Conservation (phyloP, 2,329 filamentous ascomycete genomes). For the Fusarium nanum region DNA sequence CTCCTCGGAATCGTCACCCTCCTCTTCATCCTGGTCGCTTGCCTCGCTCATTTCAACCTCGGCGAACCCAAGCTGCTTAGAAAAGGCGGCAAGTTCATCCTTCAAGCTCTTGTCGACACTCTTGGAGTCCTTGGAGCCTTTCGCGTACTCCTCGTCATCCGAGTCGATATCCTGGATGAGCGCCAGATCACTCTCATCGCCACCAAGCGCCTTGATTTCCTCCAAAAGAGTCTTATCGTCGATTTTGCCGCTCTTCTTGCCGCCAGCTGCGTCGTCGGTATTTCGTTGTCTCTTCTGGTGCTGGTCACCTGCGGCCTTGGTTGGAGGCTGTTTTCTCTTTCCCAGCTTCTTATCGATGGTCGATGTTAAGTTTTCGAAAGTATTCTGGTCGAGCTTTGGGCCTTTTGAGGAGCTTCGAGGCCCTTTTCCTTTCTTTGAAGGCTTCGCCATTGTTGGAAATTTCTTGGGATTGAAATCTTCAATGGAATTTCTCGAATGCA, state of each 20-base stretch:
- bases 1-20: conserved; percentile 51
- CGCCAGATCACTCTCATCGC: conserved; percentile 72
- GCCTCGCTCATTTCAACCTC: conserved; percentile 51
- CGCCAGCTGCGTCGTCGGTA: conserved; percentile 37
- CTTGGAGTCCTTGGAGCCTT: conserved; percentile 47
- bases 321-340: conserved; percentile 59
- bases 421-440: conserved; percentile 53
- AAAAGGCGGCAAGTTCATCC: conserved; percentile 53
- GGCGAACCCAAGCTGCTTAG: conserved; percentile 55
- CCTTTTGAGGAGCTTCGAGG: conserved; percentile 40
- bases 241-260: conserved; percentile 44
- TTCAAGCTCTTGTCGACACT: conserved; percentile 56
- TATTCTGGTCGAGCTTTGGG: conserved; percentile 59
- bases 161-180: conserved; percentile 66
- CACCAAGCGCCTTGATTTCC: conserved; percentile 73
- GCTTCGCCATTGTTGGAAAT: conserved; percentile 49
- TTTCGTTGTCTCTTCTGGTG: conserved; percentile 55
- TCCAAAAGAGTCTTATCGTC: conserved; percentile 62
- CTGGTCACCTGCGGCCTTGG: conserved; percentile 49
- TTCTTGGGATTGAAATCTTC: conserved; percentile 29
- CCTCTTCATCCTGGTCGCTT: conserved; percentile 53
- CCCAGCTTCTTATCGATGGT: conserved; percentile 66
- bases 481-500: conserved; percentile 36
- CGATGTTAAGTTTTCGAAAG: conserved; percentile 65
- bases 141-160: conserved; percentile 53